Evolutionary conservation across 2,329 filamentous ascomycete genomes (phyloP).

Genomic region (Geoglossum cookeanum): DNA sequence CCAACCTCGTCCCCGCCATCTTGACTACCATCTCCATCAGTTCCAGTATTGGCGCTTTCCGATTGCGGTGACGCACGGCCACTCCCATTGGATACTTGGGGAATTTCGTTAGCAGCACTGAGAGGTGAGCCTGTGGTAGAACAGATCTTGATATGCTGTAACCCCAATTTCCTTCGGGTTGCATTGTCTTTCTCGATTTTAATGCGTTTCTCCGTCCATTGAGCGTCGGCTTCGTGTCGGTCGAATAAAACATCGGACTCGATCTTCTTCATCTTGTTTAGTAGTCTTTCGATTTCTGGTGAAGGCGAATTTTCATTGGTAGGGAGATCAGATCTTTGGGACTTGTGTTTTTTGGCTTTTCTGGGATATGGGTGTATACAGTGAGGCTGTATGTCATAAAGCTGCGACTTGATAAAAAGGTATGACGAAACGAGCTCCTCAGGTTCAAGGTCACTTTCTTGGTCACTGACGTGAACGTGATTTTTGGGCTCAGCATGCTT

Average conservation of each 20-base stretch:
- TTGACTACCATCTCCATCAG: conserved; percentile 26
- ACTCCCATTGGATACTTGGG: conserved; percentile 25
- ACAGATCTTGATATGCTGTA: conserved; percentile 10
- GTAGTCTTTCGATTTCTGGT: conserved; percentile 41
- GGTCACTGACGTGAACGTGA: conserved; percentile 22
- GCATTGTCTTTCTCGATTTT: conserved; percentile 35
- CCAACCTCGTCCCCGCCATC: conserved; percentile 34
- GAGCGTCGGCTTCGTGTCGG: conserved; percentile 39
- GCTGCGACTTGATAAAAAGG: conserved; percentile 45
- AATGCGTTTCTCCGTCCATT: conserved; percentile 42
- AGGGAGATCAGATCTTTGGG: neutral
- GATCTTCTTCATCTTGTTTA: conserved; percentile 56
- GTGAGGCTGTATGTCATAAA: conserved; percentile 31
- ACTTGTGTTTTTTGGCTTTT: conserved; percentile 22
- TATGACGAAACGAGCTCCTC: conserved; percentile 48
- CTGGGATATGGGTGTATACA: conserved; percentile 40
- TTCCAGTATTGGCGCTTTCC: conserved; percentile 5
- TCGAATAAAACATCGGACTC: conserved; percentile 65
- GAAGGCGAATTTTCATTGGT: conserved; percentile 1
- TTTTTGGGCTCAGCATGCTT: neutral
- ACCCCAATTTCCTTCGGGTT: conserved; percentile 11
- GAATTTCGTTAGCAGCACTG: conserved; percentile 11
- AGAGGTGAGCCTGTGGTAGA: conserved; percentile 5
- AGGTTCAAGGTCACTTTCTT: conserved; percentile 30
- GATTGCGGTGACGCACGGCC: conserved; percentile 33